Base-by-base conservation (phyloP, 805 yeast genomes). In the Monosporozyma aerobia region DNA sequence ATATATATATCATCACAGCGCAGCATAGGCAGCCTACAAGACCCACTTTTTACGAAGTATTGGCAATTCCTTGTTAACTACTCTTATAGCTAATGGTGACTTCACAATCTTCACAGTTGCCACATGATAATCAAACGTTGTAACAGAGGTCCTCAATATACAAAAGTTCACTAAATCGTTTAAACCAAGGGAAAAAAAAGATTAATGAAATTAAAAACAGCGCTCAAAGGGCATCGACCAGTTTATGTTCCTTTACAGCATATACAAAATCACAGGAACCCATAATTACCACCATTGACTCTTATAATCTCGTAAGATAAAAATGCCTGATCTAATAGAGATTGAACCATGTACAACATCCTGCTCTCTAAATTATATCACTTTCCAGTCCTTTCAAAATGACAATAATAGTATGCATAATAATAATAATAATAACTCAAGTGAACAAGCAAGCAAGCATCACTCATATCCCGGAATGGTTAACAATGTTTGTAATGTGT, bases 381-480 rank as follows among this genome's bases (percentile, higher is more conserved):
- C 23, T 16, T 40, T 40, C 27, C 39, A n/a, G n/a, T 33, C 6
- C 10, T 33, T 33, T 33, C 23, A 43, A 19, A 23, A 11, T 43
- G 5, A 43, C 8, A 11, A 43, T 19, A 19, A 19, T 19, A 19
- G 2, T 19, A 19, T 19, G 23, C 10, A 43, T n/a, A 5, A 23
- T 9, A 43, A 43, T 43, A 23, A 4, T 23, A 22, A 43, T 14
- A 23, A 3, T 16, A 46, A 33, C 33, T 3, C 5, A 9, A 9
- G 8, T 3, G 9, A 35, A 25, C 25, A n/a, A 8, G 14, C 23
- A 14, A 25, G 35, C 29, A 7, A 45, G 9, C 39, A 5, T 2
- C 39, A 46, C 32, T 32, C 22, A 7, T 53, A 53, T 30, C 55
- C 55, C 7, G 55, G 55, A 11, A 53, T 53, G 55, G 52, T 53